Conservation (phyloP, 768 basidiomycete genomes). For the Lactifluus hygrophoroides region DNA sequence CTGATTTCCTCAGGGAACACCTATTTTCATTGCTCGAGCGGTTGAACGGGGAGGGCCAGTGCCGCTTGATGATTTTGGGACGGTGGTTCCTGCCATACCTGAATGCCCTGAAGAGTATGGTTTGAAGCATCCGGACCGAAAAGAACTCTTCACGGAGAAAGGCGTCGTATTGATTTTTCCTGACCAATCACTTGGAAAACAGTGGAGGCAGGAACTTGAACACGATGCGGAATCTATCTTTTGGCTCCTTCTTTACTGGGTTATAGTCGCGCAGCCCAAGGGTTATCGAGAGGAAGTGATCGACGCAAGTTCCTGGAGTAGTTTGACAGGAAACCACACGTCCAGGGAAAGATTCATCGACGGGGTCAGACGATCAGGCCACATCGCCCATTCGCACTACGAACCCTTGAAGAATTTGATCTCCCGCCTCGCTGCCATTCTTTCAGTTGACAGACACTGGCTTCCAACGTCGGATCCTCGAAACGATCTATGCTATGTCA, state of each 20-base stretch:
- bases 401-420: not conserved
- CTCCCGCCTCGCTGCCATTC: not conserved
- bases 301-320: not conserved
- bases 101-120: not conserved
- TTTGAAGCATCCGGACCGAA: not conserved
- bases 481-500: not conserved
- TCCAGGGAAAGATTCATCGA: not conserved
- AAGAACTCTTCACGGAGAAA: not conserved
- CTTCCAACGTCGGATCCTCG: not conserved
- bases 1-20: not conserved
- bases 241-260: constrained; percentile 5
- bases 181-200: not conserved
- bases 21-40: not conserved
- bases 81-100: not conserved
- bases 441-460: not conserved
- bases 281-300: not conserved
- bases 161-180: not conserved
- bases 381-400: not conserved
- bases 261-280: not conserved
- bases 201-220: not conserved
- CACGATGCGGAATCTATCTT: not conserved
- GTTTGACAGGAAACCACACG: not conserved
- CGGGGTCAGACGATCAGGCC: not conserved
- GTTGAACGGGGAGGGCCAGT: not conserved
- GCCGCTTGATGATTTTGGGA: not conserved